Evolutionary conservation across 2,329 filamentous ascomycete species (phyloP).

Genomic region (Paecilomyces sp.): DNA sequence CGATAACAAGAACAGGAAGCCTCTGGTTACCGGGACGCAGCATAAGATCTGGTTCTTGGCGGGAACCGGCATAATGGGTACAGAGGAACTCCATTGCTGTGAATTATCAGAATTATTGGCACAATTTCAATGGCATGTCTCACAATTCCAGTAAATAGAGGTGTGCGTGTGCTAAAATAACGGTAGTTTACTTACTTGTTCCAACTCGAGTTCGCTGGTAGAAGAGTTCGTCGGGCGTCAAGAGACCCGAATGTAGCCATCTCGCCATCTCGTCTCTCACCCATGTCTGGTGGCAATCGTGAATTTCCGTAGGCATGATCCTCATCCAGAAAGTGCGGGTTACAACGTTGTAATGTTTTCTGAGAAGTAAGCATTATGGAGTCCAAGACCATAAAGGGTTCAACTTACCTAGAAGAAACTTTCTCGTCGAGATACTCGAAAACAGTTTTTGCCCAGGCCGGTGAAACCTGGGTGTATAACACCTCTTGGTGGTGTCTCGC

Average conservation of each 20-base stretch:
- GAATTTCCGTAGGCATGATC: not conserved
- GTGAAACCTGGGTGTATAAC: not conserved
- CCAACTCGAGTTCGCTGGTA: too few relatives aligned
- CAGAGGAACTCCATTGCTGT: not conserved
- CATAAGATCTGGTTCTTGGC: constrained; percentile 1
- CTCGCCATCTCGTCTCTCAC: not conserved
- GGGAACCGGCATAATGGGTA: not conserved
- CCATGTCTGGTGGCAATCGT: not conserved
- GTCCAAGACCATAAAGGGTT: not conserved
- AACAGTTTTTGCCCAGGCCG: not conserved
- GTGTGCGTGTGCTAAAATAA: not conserved
- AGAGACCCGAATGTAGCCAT: not conserved
- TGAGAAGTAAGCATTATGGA: not conserved
- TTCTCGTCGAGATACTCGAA: not conserved
- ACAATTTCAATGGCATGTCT: too few relatives aligned
- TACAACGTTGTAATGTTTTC: constrained; percentile 1
- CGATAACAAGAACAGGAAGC: not conserved
- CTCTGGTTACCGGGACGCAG: not conserved
- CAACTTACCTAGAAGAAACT: not conserved
- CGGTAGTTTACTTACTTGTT: not conserved
- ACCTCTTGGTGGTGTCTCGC: constrained; percentile 1
- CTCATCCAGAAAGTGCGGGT: constrained; percentile 1
- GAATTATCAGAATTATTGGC: not conserved
- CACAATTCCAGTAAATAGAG: not conserved
- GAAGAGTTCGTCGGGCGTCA: not conserved